Evolutionary conservation across 2,329 filamentous ascomycete genomes (phyloP), one percentile per base, ranked within the genome.

Genomic region (Rhytidhysteron rufulum): DNA sequence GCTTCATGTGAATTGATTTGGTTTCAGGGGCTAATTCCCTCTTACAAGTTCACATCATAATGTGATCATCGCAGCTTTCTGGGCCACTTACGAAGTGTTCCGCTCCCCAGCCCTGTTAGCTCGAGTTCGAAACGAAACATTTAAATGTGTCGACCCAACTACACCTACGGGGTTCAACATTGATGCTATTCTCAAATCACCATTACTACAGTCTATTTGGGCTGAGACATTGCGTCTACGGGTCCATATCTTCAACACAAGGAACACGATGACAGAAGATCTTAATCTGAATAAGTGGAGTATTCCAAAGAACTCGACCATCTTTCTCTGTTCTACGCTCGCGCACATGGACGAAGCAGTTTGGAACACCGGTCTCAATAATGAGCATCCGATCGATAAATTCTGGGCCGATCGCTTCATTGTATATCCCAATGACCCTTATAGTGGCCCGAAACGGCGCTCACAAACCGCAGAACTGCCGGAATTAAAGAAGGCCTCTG

Each of bases 401-500:
- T 65, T 58, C 42, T 65, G 62, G 60, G 55, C 58, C 6, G 62
- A 66, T 38, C 49, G 62, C 11, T 66, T 65, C 41, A 7, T 33
- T 7, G n/a, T 33, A 7, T 15, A 33, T 15, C 31, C 31, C 7
- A 33, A 19, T 7, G 31, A 33, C 41, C 65, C 16, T 43, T 57
- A 20, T 55, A 63, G 31, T 33, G 31, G 31, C 31, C 31, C 31
- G 7, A 15, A 15, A 16, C 7, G 7, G 7, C n/a, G 17, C 16
- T 27, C 24, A 13, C 7, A 27, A 13, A 8, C 24, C 7, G 19
- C 55, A 54, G 0, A 52, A 53, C 16, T 51, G 62, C 27, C 49
- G 29, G 41, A 6, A 29, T 24, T 15, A 24, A 36, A n/a, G 47
- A 49, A 4, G 38, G 43, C 4, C 41, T 49, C 10, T 42, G 58